Conservation (phyloP, 2,329 filamentous ascomycete genomes). For the Colletotrichum sp. region DNA sequence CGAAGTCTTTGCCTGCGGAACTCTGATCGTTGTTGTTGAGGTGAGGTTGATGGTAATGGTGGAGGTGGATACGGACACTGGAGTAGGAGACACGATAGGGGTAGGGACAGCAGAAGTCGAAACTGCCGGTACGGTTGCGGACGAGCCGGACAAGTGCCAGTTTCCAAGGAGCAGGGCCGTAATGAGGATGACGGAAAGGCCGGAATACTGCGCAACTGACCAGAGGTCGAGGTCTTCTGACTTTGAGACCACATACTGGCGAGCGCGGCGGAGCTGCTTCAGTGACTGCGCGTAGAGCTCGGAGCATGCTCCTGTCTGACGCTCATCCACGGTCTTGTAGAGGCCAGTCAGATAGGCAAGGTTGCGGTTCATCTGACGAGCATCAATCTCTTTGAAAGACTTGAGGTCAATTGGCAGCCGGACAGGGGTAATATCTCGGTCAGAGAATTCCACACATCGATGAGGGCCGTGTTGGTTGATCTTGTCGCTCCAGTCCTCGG, state of each 20-base stretch:
- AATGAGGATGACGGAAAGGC: not conserved
- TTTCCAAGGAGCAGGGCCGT: not conserved
- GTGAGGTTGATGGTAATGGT: slow-evolving; percentile 42
- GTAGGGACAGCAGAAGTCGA: not conserved
- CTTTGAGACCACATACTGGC: not conserved
- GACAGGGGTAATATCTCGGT: slow-evolving; percentile 36
- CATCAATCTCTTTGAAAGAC: slow-evolving; percentile 56
- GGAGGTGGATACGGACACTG: slow-evolving; percentile 22
- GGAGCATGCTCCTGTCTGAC: not conserved
- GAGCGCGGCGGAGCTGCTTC: not conserved
- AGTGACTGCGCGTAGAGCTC: not conserved
- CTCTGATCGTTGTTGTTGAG: slow-evolving; percentile 39
- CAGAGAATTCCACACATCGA: slow-evolving; percentile 49
- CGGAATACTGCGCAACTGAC: not conserved
- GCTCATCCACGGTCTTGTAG: slow-evolving; percentile 24
- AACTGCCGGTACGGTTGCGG: not conserved
- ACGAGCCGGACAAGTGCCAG: not conserved
- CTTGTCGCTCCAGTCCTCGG: slow-evolving; percentile 37
- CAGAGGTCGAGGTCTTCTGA: slow-evolving; percentile 2
- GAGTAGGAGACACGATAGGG: not conserved
- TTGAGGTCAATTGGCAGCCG: slow-evolving; percentile 52
- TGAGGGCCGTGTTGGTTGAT: slow-evolving; percentile 50
- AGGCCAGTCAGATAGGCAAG: slow-evolving; percentile 53
- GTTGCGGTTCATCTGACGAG: slow-evolving; percentile 58
- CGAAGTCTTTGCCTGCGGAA: slow-evolving; percentile 28